Conservation (phyloP, 2,329 filamentous ascomycete species). For the Zelopaecilomyces penicillatus region DNA sequence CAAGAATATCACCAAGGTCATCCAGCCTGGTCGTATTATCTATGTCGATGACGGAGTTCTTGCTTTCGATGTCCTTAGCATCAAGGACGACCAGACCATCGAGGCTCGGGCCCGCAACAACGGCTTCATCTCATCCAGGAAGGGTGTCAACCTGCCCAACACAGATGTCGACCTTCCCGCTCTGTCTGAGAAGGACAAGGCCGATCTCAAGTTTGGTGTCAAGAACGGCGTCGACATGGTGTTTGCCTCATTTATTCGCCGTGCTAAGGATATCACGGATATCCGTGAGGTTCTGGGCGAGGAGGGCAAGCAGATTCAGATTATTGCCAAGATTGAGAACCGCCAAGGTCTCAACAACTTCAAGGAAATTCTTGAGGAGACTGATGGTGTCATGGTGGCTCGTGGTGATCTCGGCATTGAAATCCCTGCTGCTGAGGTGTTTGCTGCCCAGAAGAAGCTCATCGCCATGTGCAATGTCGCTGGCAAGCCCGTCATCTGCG, state of each 20-base stretch:
- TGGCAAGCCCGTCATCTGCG: slow-evolving; percentile 97
- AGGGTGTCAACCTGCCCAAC: slow-evolving; percentile 98
- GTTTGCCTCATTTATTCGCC: slow-evolving; percentile 96
- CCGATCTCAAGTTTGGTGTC: slow-evolving; percentile 87
- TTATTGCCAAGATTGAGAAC: slow-evolving; percentile 99
- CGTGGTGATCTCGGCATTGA: slow-evolving; percentile 95
- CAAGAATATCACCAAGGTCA: slow-evolving; percentile 99
- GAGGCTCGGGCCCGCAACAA: slow-evolving; percentile 88
- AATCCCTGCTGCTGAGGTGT: slow-evolving; percentile 96
- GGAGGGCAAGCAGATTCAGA: slow-evolving; percentile 93
- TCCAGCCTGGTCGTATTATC: slow-evolving; percentile 81
- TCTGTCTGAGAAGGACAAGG: slow-evolving; percentile 96
- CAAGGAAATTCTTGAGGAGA: slow-evolving; percentile 88
- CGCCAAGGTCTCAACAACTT: slow-evolving; percentile 99
- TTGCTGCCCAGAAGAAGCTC: slow-evolving; percentile 99
- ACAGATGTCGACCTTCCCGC: slow-evolving; percentile 97
- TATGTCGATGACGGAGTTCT: slow-evolving; percentile 98
- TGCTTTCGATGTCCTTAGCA: slow-evolving; percentile 84
- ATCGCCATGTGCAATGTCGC: slow-evolving; percentile 99
- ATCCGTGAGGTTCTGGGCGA: slow-evolving; percentile 88
- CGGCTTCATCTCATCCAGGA: slow-evolving; percentile 96
- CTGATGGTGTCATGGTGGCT: slow-evolving; percentile 99
- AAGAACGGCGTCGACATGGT: slow-evolving; percentile 99
- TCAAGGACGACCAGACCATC: slow-evolving; percentile 83
- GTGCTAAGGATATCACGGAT: slow-evolving; percentile 82